A percentile compares a stretch with the other conserved stretches of the same genome.
Evolutionary conservation across 331 rosid genomes (phyloP).

Genomic region (Phaseolus coccineus): DNA sequence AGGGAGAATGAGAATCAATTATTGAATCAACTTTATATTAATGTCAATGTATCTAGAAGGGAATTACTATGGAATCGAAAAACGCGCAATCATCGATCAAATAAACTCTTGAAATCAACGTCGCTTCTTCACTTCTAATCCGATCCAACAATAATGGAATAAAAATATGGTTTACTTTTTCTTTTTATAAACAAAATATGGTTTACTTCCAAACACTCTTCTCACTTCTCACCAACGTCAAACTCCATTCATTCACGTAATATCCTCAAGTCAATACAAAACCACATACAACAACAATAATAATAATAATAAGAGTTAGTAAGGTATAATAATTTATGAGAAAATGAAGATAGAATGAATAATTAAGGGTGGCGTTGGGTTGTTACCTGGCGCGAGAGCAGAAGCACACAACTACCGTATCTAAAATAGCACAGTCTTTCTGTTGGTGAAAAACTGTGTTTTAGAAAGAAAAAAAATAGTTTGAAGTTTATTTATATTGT

Average conservation of each 20-base stretch:
- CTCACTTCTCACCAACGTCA: not conserved
- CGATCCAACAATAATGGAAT: not conserved
- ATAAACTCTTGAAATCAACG: not conserved
- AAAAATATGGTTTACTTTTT: not conserved
- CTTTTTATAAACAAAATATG: not conserved
- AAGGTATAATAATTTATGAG: too few relatives aligned
- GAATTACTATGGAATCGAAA: not conserved
- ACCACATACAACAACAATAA: not conserved
- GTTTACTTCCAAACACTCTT: not conserved
- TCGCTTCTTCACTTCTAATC: not conserved
- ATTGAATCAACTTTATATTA: not conserved
- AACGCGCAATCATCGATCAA: slow-evolving; percentile 9
- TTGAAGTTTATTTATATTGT: slow-evolving; percentile 5
- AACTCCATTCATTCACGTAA: not conserved
- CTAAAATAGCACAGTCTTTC: slow-evolving; percentile 37
- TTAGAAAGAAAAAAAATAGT: not conserved
- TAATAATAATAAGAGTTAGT: too few relatives aligned
- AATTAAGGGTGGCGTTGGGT: not conserved
- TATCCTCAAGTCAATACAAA: not conserved
- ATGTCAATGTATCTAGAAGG: slow-evolving; percentile 5
- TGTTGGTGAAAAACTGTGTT: not conserved
- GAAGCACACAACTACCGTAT: not conserved
- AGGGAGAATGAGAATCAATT: not conserved
- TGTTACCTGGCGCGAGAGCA: slow-evolving; percentile 36
- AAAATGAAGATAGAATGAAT: not conserved